Conservation (phyloP, 306 rosid species). For the Glycine tomentella region DNA sequence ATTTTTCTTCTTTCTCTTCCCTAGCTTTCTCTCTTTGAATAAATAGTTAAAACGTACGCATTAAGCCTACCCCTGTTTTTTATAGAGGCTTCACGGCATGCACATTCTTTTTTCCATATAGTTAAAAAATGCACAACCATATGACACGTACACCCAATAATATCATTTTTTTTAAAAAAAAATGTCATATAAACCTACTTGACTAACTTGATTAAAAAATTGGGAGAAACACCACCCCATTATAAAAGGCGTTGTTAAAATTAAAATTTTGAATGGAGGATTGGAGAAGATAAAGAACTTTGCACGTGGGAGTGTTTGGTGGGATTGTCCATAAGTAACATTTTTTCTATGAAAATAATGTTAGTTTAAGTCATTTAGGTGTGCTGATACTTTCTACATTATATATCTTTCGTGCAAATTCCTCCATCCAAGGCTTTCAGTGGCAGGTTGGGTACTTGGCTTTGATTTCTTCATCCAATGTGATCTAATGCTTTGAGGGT, state of each 20-base stretch:
- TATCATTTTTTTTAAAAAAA: neutral
- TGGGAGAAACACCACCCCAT: neutral
- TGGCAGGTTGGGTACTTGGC: neutral
- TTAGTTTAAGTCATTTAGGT: conserved; percentile 54
- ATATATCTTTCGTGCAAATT: conserved; percentile 41
- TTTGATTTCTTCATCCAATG: conserved; percentile 50
- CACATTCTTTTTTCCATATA: conserved; percentile 21
- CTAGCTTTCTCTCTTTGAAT: conserved; percentile 30
- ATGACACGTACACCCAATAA: conserved; percentile 25
- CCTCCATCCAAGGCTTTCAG: conserved; percentile 45
- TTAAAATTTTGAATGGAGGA: conserved; percentile 16
- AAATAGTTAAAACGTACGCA: conserved; percentile 64
- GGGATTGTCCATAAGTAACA: conserved; percentile 35
- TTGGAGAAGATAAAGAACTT: conserved; percentile 36
- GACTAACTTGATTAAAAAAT: conserved; percentile 38
- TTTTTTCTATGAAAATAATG: conserved; percentile 43
- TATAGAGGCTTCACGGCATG: conserved; percentile 36
- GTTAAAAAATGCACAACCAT: conserved; percentile 8
- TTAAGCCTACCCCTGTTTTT: conserved; percentile 52
- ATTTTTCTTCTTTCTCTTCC: conserved; percentile 5
- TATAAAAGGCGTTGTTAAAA: conserved; percentile 23
- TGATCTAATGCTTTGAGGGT: conserved; percentile 27
- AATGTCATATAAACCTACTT: conserved; percentile 26
- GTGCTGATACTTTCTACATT: conserved; percentile 46
- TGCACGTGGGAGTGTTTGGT: conserved; percentile 57